phyloP scores from a whole-genome alignment of 495 filamentous ascomycete genomes.

The Neurospora intermedia region DNA sequence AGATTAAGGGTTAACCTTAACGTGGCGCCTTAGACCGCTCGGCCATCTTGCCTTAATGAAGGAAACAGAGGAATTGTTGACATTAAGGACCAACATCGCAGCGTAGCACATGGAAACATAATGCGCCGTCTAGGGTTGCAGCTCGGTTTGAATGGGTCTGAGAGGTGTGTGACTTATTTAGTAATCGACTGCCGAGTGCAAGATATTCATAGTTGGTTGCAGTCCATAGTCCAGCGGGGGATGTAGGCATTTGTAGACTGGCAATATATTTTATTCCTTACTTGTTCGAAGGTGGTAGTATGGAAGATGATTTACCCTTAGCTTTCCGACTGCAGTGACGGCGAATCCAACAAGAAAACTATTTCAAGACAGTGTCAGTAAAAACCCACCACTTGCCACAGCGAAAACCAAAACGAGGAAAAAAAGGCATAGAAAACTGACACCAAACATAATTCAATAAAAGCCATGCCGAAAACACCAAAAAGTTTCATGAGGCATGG shows the following conservation, averaged over 20 bases:
- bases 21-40: background rate
- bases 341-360: background rate
- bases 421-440: background rate
- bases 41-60: background rate
- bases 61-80: background rate
- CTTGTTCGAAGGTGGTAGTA: background rate
- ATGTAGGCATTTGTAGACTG: background rate
- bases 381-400: background rate
- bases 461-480: background rate
- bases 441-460: background rate
- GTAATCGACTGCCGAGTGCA: background rate
- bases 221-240: background rate
- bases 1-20: background rate
- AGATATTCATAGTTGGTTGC: background rate
- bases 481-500: background rate
- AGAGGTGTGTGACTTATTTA: background rate
- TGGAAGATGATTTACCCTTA: background rate
- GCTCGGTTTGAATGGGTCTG: background rate
- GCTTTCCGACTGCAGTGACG: background rate
- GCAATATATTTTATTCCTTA: background rate
- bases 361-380: background rate
- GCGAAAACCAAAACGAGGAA: background rate
- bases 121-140: background rate
- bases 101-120: background rate
- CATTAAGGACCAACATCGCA: background rate